Conservation (phyloP, 768 basidiomycete species). For the Paxillus involutus region DNA sequence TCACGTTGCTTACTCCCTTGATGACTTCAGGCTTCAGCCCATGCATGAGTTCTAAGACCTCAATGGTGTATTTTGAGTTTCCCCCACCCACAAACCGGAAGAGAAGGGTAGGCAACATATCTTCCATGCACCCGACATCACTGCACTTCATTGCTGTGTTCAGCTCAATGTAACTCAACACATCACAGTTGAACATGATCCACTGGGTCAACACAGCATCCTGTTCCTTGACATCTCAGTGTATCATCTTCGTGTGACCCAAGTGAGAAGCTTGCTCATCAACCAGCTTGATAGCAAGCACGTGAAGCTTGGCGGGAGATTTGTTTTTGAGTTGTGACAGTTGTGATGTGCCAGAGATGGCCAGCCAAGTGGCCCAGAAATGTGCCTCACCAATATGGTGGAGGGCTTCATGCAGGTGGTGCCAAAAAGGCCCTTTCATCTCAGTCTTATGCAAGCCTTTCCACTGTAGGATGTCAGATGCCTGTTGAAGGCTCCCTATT, state of each 20-base stretch:
- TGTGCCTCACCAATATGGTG: constrained; percentile 38
- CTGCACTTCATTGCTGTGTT: constrained; percentile 35
- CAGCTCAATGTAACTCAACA: constrained; percentile 37
- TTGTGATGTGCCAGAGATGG: constrained; percentile 17
- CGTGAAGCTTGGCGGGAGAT: constrained; percentile 25
- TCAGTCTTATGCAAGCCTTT: constrained; percentile 5
- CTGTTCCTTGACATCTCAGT: neutral
- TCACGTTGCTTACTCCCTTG: constrained; percentile 9
- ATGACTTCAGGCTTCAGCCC: constrained; percentile 18
- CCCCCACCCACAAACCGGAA: constrained; percentile 26
- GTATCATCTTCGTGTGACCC: constrained; percentile 33
- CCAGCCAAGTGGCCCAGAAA: constrained; percentile 33
- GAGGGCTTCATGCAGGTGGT: constrained; percentile 29
- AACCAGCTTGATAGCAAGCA: constrained; percentile 2
- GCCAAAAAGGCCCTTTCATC: constrained; percentile 3
- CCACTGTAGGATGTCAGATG: constrained; percentile 11
- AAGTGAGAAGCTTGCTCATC: constrained; percentile 24
- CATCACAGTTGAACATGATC: constrained; percentile 37
- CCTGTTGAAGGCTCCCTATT: constrained; percentile 24
- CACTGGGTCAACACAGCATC: constrained; percentile 29
- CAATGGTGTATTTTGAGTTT: constrained; percentile 26
- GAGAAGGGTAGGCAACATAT: constrained; percentile 21
- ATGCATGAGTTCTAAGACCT: constrained; percentile 29
- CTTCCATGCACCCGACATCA: constrained; percentile 25
- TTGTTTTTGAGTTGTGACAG: constrained; percentile 26